A percentile compares a stretch with the other conserved stretches of the same genome.
Conservation (phyloP, 306 rosid genomes). For the Vicia villosa region DNA sequence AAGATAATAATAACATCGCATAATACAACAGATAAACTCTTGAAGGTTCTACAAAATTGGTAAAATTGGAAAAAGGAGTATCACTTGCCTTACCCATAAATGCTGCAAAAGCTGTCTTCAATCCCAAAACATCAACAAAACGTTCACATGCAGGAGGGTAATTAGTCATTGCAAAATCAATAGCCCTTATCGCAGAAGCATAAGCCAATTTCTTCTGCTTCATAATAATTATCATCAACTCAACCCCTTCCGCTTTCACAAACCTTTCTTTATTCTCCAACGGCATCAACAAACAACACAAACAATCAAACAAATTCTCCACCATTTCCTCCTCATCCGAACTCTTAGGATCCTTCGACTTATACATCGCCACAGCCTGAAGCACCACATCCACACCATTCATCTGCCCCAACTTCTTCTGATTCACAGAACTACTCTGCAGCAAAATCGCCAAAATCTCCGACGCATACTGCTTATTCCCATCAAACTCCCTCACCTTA, state of each 20-base stretch:
- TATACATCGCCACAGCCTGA: slow-evolving; percentile 96
- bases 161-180: slow-evolving; percentile 95
- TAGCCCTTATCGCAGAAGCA: slow-evolving; percentile 91
- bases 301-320: slow-evolving; percentile 88
- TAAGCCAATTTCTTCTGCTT: slow-evolving; percentile 96
- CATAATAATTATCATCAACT: slow-evolving; percentile 91
- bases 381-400: slow-evolving; percentile 91
- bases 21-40: neutral
- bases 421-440: slow-evolving; percentile 83
- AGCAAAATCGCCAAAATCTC: slow-evolving; percentile 87
- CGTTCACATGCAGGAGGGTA: slow-evolving; percentile 96
- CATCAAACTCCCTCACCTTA: slow-evolving; percentile 84
- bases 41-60: slow-evolving; percentile 6
- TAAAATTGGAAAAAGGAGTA: slow-evolving; percentile 19
- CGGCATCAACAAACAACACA: slow-evolving; percentile 94
- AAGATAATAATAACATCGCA: slow-evolving; percentile 19
- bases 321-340: slow-evolving; percentile 90
- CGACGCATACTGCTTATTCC: slow-evolving; percentile 89
- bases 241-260: slow-evolving; percentile 98
- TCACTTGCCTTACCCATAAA: slow-evolving; percentile 98
- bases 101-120: slow-evolving; percentile 96
- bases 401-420: slow-evolving; percentile 88
- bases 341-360: slow-evolving; percentile 87
- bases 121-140: slow-evolving; percentile 89
- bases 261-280: slow-evolving; percentile 94